Evolutionary conservation across 1,284 basidiomycete species (phyloP), one percentile per base, ranked within the genome.

Genomic region (Spongispora temasekensis): DNA sequence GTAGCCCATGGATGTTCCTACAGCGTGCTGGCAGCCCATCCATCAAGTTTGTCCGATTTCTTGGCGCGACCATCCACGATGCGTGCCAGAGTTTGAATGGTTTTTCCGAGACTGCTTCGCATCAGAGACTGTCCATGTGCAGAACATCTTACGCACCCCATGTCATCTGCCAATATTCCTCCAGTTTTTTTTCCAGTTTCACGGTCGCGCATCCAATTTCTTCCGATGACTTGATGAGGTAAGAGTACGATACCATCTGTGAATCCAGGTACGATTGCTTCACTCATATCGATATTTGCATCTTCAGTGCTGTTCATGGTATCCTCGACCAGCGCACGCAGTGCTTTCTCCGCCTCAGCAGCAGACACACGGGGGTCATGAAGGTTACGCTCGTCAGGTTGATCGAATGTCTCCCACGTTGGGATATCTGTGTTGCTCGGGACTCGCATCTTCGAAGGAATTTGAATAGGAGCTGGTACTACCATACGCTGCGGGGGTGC

Each of bases 111-210:
- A 64, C 89, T 91, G 58, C 2, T n/a, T 28, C n/a, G 30, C 27
- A 37, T 62, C 32, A 66, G 57, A 57, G 10, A 53, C 30, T 52
- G 52, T 30, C n/a, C 30, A 44, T 7, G 15, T 23, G 19, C 23
- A 31, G 12, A 56, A 25, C 4, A 27, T 6, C 25, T 2, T 21
- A 67, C 80, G 55, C 66, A 89, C 89, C 93, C 90, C 89, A 94
- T 95, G 72, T 97, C 94, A 71, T 97, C 95, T 0, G 95, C 95
- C 12, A 97, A 79, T 68, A 97, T 97, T 0, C 96, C 95, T 2
- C 95, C 95, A 30, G 74, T 80, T 66, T 89, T 87, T 74, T 92
- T 92, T 31, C 87, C 89, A 6, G 81, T 78, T 74, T 98, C 96
- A 21, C 95, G 83, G 34, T 90, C 85, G 32, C 81, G 81, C 94